Percentiles rank a stretch among this genome's conserved stretches.
Evolutionary conservation across 2,329 filamentous ascomycete genomes (phyloP).

Genomic region (Fusarium sp.): DNA sequence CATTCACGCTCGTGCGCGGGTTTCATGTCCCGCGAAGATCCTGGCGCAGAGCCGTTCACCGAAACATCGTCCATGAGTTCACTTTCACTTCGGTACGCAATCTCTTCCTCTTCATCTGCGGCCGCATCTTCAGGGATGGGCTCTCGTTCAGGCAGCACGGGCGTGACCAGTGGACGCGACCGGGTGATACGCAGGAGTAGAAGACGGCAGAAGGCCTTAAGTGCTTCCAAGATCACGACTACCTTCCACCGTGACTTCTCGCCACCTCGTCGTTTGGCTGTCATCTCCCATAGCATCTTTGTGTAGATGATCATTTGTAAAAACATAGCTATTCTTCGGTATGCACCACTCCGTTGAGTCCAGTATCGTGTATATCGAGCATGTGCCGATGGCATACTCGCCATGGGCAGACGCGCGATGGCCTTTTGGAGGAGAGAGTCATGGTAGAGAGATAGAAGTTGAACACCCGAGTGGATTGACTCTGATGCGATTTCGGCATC

Average conservation of each 20-base stretch:
- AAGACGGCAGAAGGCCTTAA: constrained; percentile 87
- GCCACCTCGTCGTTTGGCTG: constrained; percentile 84
- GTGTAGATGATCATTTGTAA: constrained; percentile 94
- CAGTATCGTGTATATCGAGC: constrained; percentile 75
- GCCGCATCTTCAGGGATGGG: constrained; percentile 71
- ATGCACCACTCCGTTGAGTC: constrained; percentile 72
- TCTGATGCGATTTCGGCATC: constrained; percentile 97
- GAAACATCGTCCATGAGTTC: constrained; percentile 56
- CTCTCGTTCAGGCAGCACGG: constrained; percentile 87
- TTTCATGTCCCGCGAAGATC: constrained; percentile 36
- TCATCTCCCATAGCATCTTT: constrained; percentile 97
- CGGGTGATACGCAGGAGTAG: constrained; percentile 85
- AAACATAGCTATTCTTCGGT: constrained; percentile 82
- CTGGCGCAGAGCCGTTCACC: constrained; percentile 43
- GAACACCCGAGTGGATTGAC: constrained; percentile 86
- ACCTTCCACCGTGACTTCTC: constrained; percentile 86
- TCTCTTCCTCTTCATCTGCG: constrained; percentile 58
- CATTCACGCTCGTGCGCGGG: constrained; percentile 69
- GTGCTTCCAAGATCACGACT: constrained; percentile 82
- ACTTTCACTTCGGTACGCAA: constrained; percentile 50
- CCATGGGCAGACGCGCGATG: constrained; percentile 66
- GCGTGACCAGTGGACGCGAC: constrained; percentile 82
- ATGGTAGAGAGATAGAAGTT: constrained; percentile 92
- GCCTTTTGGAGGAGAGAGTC: constrained; percentile 80
- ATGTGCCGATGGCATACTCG: constrained; percentile 66